Evolutionary conservation across 208 protist genomes (phyloP), one percentile per base, ranked within the genome.

Genomic region (Leishmania mexicana): DNA sequence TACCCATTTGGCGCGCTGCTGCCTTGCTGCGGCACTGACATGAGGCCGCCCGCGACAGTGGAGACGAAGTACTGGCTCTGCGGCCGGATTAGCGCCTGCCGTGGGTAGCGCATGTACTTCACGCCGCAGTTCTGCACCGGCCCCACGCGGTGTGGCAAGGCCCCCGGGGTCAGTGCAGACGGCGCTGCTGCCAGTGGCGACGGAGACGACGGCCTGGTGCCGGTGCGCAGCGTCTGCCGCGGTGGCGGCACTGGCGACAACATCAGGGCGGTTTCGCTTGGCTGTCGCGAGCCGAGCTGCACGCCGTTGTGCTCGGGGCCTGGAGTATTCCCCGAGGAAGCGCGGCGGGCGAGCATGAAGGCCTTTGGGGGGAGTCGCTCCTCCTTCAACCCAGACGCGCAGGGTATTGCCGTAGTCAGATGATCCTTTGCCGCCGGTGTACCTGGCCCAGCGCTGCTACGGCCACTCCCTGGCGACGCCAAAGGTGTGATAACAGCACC

Each of bases 301-400:
- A 47, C 31, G 40, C 75, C 70, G 62, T 74, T 67, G 74, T 65
- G 74, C 38, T 67, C 53, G 24, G 3, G 51, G 21, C 40, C 19
- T 47, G 51, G 31, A 28, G 15, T 31, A 60, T 75, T 80, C 24
- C 78, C 62, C n/a, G 60, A 57, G 53, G 68, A 80, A 15, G 45
- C 31, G 38, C 42, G 58, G 51, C 62, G 62, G 47, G 49, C 75
- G 38, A 71, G 62, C 49, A 75, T 75, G 83, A 86, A 85, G 17
- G 80, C 60, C 82, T 92, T 92, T 7, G 88, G 88, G 19, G 88
- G 88, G 45, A 92, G 84, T 51, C 82, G 81, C 78, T 92, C 88
- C 31, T 83, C 84, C 72, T 78, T 81, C 40, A 85, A 51, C 58
- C 76, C 76, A 15, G 81, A 68, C 0, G 71, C 67, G 19, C 75